Percentiles rank a stretch among this genome's conserved stretches.
Evolutionary conservation across 306 rosid genomes (phyloP).

Genomic region (Ormosia semicastrata): DNA sequence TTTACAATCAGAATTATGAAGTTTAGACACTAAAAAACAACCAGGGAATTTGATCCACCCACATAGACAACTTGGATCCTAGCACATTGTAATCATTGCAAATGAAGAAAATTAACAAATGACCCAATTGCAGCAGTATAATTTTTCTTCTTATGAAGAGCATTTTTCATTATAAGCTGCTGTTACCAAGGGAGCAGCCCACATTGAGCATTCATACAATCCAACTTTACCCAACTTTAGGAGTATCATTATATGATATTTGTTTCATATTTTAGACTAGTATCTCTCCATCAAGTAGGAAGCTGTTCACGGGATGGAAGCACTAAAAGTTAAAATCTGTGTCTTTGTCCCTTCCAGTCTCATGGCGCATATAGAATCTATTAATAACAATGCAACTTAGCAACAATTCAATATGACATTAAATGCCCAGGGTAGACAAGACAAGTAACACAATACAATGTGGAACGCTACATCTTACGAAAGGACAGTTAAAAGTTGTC

Average conservation of each 20-base stretch:
- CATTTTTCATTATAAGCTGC: constrained; percentile 16
- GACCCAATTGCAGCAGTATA: background rate
- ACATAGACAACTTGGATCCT: constrained; percentile 11
- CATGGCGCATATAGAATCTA: background rate
- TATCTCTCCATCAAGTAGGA: background rate
- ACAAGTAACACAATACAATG: background rate
- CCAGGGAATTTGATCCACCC: background rate
- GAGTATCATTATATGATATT: background rate
- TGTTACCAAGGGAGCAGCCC: background rate
- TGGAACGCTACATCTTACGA: constrained; percentile 15
- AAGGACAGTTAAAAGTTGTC: constrained; percentile 10
- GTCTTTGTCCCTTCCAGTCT: background rate
- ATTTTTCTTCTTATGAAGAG: background rate
- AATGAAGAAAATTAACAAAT: constrained; percentile 10
- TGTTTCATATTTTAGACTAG: constrained; percentile 9
- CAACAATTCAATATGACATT: background rate
- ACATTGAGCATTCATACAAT: background rate
- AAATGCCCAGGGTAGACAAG: constrained; percentile 1
- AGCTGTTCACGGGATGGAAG: background rate
- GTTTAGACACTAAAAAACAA: background rate
- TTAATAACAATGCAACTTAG: background rate
- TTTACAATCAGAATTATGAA: background rate
- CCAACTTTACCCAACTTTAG: background rate
- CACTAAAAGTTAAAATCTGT: background rate
- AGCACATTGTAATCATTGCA: constrained; percentile 4